Evolutionary conservation across 2,329 filamentous ascomycete species (phyloP).

Genomic region (Cordyceps fumosorosea): DNA sequence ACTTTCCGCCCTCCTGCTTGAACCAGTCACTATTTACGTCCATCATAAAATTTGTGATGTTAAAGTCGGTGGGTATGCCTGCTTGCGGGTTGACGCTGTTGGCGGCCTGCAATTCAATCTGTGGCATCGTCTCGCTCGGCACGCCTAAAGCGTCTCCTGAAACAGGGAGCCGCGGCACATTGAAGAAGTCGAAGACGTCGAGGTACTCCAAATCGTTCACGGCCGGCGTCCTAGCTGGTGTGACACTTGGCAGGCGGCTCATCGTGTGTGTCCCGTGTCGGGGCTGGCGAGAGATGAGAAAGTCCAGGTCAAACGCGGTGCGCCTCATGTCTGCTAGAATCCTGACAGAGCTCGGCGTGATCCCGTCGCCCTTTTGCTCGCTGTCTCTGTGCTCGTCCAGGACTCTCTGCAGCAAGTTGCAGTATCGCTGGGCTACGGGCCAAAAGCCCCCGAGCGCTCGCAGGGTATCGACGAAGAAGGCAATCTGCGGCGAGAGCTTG

Average conservation of each 20-base stretch:
- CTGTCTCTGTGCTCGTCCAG: conserved; percentile 80
- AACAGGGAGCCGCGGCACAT: conserved; percentile 67
- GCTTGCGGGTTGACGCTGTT: conserved; percentile 24
- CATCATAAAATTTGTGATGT: conserved; percentile 72
- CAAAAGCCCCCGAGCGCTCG: conserved; percentile 75
- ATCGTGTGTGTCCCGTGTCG: conserved; percentile 34
- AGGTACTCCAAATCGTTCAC: conserved; percentile 83
- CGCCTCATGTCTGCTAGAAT: conserved; percentile 89
- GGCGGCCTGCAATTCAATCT: conserved; percentile 22
- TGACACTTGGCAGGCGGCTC: conserved; percentile 45
- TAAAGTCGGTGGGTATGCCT: conserved; percentile 52
- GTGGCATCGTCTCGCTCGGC: conserved; percentile 16
- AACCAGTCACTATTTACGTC: conserved; percentile 70
- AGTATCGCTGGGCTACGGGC: conserved; percentile 81
- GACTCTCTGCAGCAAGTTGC: conserved; percentile 70
- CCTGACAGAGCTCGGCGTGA: conserved; percentile 75
- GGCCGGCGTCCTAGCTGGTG: conserved; percentile 61
- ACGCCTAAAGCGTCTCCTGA: conserved; percentile 16
- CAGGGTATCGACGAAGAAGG: conserved; percentile 75
- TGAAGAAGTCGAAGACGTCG: conserved; percentile 93
- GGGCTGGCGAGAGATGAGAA: conserved; percentile 79
- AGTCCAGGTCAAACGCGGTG: conserved; percentile 84
- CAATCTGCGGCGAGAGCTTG: conserved; percentile 71
- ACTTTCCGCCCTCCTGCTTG: conserved; percentile 39
- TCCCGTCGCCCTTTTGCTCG: conserved; percentile 64